Conservation (phyloP, 2,329 filamentous ascomycete genomes). For the Diaporthe longicolla region DNA sequence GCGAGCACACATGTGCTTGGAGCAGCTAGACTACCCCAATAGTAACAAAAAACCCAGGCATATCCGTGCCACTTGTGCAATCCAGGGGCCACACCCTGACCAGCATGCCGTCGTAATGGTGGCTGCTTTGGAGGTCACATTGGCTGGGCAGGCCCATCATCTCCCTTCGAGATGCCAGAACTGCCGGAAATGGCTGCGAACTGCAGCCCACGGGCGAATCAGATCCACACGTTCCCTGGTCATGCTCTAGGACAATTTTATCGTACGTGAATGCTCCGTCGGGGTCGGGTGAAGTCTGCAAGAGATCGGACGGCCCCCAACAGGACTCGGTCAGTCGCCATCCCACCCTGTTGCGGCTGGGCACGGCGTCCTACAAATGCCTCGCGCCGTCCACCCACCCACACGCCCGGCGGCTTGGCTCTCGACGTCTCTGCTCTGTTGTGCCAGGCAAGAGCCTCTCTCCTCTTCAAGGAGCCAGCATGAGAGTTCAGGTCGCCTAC, state of each 20-base stretch:
- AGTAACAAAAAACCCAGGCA: not conserved
- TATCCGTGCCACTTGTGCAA: slow-evolving; percentile 12
- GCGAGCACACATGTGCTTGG: not conserved
- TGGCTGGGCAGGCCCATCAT: slow-evolving; percentile 3
- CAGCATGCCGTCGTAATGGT: not conserved
- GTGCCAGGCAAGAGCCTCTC: slow-evolving; percentile 4
- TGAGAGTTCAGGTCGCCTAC: slow-evolving; percentile 36
- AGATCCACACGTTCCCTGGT: slow-evolving; percentile 32
- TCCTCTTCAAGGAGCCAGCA: slow-evolving; percentile 23
- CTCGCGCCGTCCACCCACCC: slow-evolving; percentile 5
- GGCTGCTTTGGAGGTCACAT: slow-evolving; percentile 13
- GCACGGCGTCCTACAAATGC: slow-evolving; percentile 23
- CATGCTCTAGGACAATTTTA: not conserved
- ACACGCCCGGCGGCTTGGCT: not conserved
- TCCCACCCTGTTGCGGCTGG: slow-evolving; percentile 8
- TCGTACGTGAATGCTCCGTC: not conserved
- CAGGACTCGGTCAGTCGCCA: not conserved
- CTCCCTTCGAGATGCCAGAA: slow-evolving; percentile 1
- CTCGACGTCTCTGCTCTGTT: not conserved
- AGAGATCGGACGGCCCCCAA: slow-evolving; percentile 9
- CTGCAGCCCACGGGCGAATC: slow-evolving; percentile 28
- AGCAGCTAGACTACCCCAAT: not conserved
- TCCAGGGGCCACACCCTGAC: not conserved
- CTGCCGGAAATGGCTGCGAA: slow-evolving; percentile 27
- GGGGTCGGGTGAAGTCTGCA: not conserved